Evolutionary conservation across 148 eudicot species (phyloP).

Genomic region (Chenopodium berlandieri): DNA sequence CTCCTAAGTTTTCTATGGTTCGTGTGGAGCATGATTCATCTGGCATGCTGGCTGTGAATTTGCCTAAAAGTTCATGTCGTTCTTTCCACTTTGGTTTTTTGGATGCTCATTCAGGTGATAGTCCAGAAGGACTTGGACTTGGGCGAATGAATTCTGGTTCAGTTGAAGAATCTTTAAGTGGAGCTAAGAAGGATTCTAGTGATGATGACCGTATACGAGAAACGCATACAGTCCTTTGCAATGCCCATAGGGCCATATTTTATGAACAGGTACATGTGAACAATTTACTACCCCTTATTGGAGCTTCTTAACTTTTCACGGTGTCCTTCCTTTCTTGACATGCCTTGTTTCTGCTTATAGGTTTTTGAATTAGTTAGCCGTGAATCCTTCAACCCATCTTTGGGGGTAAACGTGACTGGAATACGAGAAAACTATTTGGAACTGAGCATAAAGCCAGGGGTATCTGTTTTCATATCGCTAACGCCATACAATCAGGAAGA

Average conservation of each 20-base stretch:
- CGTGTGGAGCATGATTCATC: slow-evolving; percentile 85
- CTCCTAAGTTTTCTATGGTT: slow-evolving; percentile 62
- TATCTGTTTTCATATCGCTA: slow-evolving; percentile 72
- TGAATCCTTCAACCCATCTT: slow-evolving; percentile 70
- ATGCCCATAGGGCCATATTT: slow-evolving; percentile 77
- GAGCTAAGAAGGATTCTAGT: slow-evolving; percentile 43
- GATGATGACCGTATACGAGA: slow-evolving; percentile 70
- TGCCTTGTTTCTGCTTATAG: slow-evolving; percentile 37
- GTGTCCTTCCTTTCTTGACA: not conserved
- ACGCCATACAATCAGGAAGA: slow-evolving; percentile 47
- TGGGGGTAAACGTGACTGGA: slow-evolving; percentile 76
- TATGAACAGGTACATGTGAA: slow-evolving; percentile 63
- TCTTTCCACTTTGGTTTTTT: slow-evolving; percentile 71
- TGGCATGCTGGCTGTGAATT: slow-evolving; percentile 88
- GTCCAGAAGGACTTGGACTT: slow-evolving; percentile 24
- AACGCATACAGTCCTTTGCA: slow-evolving; percentile 63
- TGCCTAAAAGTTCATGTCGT: slow-evolving; percentile 63
- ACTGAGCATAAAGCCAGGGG: slow-evolving; percentile 70
- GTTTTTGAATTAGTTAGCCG: slow-evolving; percentile 85
- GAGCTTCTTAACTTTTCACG: slow-evolving; percentile 2
- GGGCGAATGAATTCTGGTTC: slow-evolving; percentile 25
- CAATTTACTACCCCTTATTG: not conserved
- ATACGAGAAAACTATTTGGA: slow-evolving; percentile 73
- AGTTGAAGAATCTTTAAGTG: slow-evolving; percentile 41
- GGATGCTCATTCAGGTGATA: slow-evolving; percentile 31